Evolutionary conservation across 2,329 filamentous ascomycete genomes (phyloP), one percentile per base, ranked within the genome.

Genomic region (Alternaria brassicicola): DNA sequence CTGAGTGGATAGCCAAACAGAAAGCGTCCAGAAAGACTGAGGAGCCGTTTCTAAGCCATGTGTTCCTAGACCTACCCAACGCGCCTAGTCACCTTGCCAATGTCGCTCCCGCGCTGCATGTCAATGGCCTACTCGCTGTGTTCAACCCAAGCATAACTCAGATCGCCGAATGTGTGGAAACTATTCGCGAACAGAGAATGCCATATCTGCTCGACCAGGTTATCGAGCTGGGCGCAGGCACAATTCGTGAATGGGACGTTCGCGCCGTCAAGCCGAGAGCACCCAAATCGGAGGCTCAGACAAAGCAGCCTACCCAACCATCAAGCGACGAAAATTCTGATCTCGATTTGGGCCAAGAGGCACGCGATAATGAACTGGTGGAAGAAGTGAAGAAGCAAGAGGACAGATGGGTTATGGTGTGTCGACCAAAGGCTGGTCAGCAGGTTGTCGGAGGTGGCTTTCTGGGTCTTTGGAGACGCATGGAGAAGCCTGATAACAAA

Each of bases 71-170:
- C 71, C 83, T 95, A 58, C 90, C 91, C 0, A 82, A 81, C 28
- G 84, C 88, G 2, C 81, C 91, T 51, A 64, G 73, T 10, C 82
- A 85, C 61, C 61, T 87, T 15, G 76, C 78, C 2, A 78, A 79
- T 25, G 79, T 88, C 21, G 78, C 84, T 5, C 71, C 81, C n/a
- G 85, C 87, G 13, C 76, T 95, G 52, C 85, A 84, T 36, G 81
- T 84, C 2, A 85, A 90, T 68, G 90, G 88, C 0, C 79, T 85
- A 8, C 79, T 94, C 30, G 81, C 89, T 13, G 82, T 92, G 1
- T 95, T 93, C 78, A 88, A 87, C 63, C 91, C 91, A 0, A 91
- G 87, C 66, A 87, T 95, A 57, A 93, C 90, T 9, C 91, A 94
- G 74, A 89, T 94, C 54, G 86, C 84, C 38, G 83, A 87, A 5